Conservation (phyloP, 108 stramenopile genomes). For the Craspedostauros australis region DNA sequence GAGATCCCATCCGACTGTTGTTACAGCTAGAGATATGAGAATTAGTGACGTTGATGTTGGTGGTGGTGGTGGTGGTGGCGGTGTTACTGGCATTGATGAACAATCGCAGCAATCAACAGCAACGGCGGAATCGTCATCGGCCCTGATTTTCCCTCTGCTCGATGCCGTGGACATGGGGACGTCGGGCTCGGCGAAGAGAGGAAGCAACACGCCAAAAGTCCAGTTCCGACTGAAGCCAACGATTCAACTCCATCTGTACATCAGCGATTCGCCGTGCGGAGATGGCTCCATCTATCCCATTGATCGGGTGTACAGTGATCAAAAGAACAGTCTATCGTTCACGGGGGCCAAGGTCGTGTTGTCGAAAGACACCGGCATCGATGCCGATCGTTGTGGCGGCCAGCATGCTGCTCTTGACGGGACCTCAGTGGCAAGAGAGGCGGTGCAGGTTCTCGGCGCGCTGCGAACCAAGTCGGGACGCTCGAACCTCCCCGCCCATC, state of each 20-base stretch:
- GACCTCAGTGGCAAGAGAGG: constrained; percentile 53
- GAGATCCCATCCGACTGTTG: too few relatives aligned
- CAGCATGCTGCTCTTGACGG: constrained; percentile 9
- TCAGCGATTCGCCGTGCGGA: constrained; percentile 91
- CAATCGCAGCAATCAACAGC: too few relatives aligned
- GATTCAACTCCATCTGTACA: constrained; percentile 79
- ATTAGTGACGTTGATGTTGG: too few relatives aligned
- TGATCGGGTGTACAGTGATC: constrained; percentile 1
- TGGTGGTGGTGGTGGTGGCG: too few relatives aligned
- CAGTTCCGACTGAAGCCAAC: constrained; percentile 37
- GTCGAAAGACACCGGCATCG: constrained; percentile 19
- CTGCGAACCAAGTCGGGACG: constrained; percentile 86
- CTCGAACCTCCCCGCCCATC: constrained; percentile 69
- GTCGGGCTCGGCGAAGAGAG: background rate
- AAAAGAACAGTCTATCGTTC: constrained; percentile 35
- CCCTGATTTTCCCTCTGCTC: constrained; percentile 11
- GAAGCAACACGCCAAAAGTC: background rate
- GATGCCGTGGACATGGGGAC: background rate
- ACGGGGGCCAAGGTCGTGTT: constrained; percentile 88
- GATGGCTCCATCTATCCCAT: constrained; percentile 86
- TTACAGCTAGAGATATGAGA: too few relatives aligned
- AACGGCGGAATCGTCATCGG: too few relatives aligned
- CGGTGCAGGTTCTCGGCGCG: constrained; percentile 52
- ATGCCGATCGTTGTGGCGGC: constrained; percentile 21
- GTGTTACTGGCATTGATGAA: too few relatives aligned